These are phyloP conservation scores for Tylopilus vinaceipallidus DNA, from an alignment of 768 basidiomycete species.

Conservation along the genomic window DNA sequence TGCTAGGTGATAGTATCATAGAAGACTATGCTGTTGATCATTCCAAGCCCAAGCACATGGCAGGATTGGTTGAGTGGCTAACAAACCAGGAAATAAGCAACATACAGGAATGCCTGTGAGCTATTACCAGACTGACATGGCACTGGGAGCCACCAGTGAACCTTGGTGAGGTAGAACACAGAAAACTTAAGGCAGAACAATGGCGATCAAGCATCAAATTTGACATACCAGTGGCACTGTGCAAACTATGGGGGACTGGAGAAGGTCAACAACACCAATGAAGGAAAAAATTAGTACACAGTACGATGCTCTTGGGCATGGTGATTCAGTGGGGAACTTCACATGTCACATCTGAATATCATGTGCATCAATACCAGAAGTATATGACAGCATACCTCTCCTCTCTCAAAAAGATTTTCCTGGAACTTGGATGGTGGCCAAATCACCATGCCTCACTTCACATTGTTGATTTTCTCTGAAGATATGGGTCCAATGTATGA, in stretches of 20 bases:
- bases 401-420: constrained; percentile 18
- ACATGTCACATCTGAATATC: constrained; percentile 15
- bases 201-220: constrained; percentile 29
- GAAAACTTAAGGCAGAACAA: constrained; percentile 36
- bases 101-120: neutral
- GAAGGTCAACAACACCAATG: neutral
- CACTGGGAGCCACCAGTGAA: constrained; percentile 22
- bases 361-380: neutral
- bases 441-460: constrained; percentile 37
- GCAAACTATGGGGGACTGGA: constrained; percentile 26
- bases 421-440: constrained; percentile 14
- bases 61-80: too few relatives aligned
- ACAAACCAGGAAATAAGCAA: neutral
- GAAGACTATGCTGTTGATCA: too few relatives aligned
- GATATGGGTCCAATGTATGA: constrained; percentile 34
- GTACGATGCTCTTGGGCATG: constrained; percentile 32
- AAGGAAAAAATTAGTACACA: constrained; percentile 18
- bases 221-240: constrained; percentile 28
- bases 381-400: constrained; percentile 26
- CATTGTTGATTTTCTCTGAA: constrained; percentile 19
- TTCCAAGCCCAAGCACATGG: too few relatives aligned
- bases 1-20: too few relatives aligned
- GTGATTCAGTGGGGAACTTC: constrained; percentile 26
- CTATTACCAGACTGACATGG: constrained; percentile 7
- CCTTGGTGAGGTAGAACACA: constrained; percentile 24